phyloP scores from a whole-genome alignment of 805 yeast species.

The Alloascoidea hylecoeti region DNA sequence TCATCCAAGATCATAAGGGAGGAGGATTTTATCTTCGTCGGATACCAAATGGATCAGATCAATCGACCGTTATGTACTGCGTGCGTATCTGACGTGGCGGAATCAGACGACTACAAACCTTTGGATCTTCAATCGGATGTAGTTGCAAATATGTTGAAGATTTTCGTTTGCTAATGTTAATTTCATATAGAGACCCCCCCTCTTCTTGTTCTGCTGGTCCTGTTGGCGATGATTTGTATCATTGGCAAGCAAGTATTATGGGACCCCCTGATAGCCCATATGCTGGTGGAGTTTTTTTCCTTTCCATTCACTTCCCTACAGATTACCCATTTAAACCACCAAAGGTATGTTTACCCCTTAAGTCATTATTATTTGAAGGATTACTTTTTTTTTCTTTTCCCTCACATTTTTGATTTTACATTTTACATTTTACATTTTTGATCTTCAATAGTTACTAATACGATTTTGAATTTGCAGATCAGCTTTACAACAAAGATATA shows the following conservation, averaged over 20 bases:
- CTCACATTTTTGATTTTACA: background rate
- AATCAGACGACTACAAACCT: no score
- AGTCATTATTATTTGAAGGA: no score
- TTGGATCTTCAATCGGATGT: no score
- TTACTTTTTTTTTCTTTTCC: constrained; percentile 19
- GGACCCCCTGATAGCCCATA: constrained; percentile 92
- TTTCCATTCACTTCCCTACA: constrained; percentile 95
- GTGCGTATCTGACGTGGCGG: no score
- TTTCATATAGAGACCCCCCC: constrained; percentile 77
- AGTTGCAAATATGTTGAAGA: no score
- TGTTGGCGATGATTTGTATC: constrained; percentile 93
- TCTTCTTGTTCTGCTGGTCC: constrained; percentile 99
- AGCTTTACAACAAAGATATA: constrained; percentile 90
- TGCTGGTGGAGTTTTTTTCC: constrained; percentile 89
- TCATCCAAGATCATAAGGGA: no score
- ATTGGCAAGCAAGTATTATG: constrained; percentile 99
- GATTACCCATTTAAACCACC: constrained; percentile 99
- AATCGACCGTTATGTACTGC: no score
- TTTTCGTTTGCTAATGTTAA: no score
- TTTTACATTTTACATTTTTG: constrained; percentile 3
- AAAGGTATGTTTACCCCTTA: constrained; percentile 30
- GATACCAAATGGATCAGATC: no score
- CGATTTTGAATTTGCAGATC: constrained; percentile 23
- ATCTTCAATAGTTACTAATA: no score
- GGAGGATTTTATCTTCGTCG: no score